phyloP scores from a whole-genome alignment of 2,329 filamentous ascomycete genomes.

The Aureobasidium sp. region DNA sequence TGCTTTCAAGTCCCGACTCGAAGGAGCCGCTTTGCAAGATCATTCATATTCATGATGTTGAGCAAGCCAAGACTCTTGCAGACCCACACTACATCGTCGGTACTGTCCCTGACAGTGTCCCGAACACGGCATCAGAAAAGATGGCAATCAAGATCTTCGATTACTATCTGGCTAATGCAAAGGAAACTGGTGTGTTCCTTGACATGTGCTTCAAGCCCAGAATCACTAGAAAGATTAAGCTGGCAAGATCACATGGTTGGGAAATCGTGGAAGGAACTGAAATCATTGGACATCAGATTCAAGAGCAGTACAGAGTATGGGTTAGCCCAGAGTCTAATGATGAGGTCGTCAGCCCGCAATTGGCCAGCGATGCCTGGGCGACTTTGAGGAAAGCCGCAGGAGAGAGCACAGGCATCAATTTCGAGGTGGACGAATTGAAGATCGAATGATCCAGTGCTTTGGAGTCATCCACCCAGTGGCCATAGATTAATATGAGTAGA shows the following conservation, averaged over 20 bases:
- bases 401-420: slow-evolving; percentile 10
- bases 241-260: slow-evolving; percentile 40
- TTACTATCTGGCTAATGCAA: slow-evolving; percentile 30
- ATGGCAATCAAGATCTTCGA: slow-evolving; percentile 31
- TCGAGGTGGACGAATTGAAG: background rate
- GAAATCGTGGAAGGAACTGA: slow-evolving; percentile 43
- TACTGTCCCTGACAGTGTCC: slow-evolving; percentile 43
- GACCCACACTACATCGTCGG: slow-evolving; percentile 42
- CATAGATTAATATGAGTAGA: too few species aligned
- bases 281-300: slow-evolving; percentile 48
- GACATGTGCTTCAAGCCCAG: slow-evolving; percentile 52
- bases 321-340: background rate
- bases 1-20: background rate
- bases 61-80: slow-evolving; percentile 30
- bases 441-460: too few species aligned
- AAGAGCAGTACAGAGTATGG: slow-evolving; percentile 46
- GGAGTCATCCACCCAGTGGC: too few species aligned
- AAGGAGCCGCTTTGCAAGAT: slow-evolving; percentile 23
- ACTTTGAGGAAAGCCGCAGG: slow-evolving; percentile 7
- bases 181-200: slow-evolving; percentile 38
- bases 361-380: background rate
- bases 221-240: slow-evolving; percentile 41
- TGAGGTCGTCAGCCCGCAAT: background rate
- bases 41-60: slow-evolving; percentile 34
- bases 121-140: slow-evolving; percentile 34